A percentile compares a stretch with the other conserved stretches of the same genome.
These are phyloP conservation scores for Novymonas esmeraldas DNA, from an alignment of 208 protist species.

Conservation along the genomic window DNA sequence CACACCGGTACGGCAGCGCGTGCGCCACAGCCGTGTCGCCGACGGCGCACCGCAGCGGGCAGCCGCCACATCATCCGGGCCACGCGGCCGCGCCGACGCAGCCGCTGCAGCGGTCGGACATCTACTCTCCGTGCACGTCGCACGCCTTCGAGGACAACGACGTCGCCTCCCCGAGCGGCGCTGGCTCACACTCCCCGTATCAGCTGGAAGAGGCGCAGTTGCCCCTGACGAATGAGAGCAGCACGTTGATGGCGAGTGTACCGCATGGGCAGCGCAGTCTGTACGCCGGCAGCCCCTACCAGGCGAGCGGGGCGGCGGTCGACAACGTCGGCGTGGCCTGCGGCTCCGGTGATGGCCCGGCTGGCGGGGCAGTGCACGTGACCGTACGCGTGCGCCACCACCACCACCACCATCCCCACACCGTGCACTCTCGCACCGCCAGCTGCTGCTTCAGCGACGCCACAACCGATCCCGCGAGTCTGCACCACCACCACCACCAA, in stretches of 20 bases:
- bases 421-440: conserved; percentile 15
- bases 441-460: conserved; percentile 43
- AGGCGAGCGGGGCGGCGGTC: not conserved
- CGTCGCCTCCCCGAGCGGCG: not conserved
- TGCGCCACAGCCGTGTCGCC: not conserved
- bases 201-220: conserved; percentile 12
- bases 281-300: conserved; percentile 17
- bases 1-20: not conserved
- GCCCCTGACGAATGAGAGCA: conserved; percentile 11
- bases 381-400: conserved; percentile 36
- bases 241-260: not conserved
- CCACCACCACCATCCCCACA: conserved; percentile 11
- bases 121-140: not conserved
- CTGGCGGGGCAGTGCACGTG: conserved; percentile 29
- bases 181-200: conserved; percentile 4
- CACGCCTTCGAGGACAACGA: conserved; percentile 6
- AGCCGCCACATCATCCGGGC: not conserved
- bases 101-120: not conserved
- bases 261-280: not conserved
- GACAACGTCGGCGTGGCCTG: conserved; percentile 11
- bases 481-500: conserved; percentile 4
- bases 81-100: not conserved
- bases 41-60: not conserved
- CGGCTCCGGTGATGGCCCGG: not conserved
- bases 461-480: conserved; percentile 13